Evolutionary conservation across 1,284 basidiomycete species (phyloP).

Genomic region (Malassezia furfur): DNA sequence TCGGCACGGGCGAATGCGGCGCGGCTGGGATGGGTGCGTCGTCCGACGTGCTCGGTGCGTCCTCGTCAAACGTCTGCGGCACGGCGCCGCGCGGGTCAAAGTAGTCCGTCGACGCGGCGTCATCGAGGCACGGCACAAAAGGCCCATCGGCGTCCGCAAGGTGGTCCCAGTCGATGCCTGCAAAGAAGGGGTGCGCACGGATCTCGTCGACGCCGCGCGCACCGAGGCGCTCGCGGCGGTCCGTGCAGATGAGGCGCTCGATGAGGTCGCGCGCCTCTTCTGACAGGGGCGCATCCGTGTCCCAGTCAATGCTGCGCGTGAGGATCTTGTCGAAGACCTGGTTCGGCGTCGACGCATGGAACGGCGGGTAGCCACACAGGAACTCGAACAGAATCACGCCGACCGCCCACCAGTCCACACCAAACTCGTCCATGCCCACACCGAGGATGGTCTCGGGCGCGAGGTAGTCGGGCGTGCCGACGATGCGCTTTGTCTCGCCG

Average conservation of each 20-base stretch:
- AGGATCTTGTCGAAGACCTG: constrained; percentile 98
- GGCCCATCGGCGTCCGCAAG: constrained; percentile 78
- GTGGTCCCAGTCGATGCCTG: constrained; percentile 82
- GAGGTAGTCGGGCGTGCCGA: constrained; percentile 92
- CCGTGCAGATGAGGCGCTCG: constrained; percentile 71
- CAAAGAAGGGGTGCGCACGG: constrained; percentile 81
- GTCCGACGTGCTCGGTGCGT: constrained; percentile 50
- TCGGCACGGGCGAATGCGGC: not conserved
- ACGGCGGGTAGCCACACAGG: constrained; percentile 89
- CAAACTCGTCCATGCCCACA: constrained; percentile 84
- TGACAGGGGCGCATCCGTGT: constrained; percentile 70
- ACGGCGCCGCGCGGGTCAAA: constrained; percentile 91
- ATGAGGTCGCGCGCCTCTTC: constrained; percentile 84
- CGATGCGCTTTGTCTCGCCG: constrained; percentile 54
- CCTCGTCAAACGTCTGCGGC: constrained; percentile 69
- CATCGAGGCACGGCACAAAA: constrained; percentile 88
- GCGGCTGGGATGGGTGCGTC: not conserved
- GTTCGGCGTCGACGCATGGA: constrained; percentile 91
- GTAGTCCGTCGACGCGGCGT: constrained; percentile 97
- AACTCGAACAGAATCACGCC: constrained; percentile 99
- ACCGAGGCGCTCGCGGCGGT: constrained; percentile 72
- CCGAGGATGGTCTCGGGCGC: constrained; percentile 94
- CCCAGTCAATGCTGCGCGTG: constrained; percentile 91
- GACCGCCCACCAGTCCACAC: constrained; percentile 99
- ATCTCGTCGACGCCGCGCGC: constrained; percentile 83